A percentile compares a stretch with the other conserved stretches of the same genome.
These are phyloP conservation scores for Mycena floridula DNA, from an alignment of 768 basidiomycete species.

Conservation along the genomic window DNA sequence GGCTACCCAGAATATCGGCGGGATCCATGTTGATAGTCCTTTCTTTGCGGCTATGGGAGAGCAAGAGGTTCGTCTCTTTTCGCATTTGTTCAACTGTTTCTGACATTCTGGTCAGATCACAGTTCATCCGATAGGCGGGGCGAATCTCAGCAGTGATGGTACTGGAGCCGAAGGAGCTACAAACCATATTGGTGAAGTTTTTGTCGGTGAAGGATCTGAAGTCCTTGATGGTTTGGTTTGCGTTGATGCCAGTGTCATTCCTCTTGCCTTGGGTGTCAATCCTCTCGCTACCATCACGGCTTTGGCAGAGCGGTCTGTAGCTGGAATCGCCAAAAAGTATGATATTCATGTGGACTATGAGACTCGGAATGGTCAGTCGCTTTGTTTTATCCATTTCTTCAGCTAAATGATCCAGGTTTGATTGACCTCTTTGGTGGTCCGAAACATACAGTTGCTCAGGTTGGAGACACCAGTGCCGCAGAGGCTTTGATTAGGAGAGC, in stretches of 20 bases:
- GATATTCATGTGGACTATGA: slow-evolving; percentile 2
- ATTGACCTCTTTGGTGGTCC: no score
- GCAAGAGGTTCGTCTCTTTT: not conserved
- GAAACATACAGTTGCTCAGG: no score
- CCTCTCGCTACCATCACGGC: slow-evolving; percentile 15
- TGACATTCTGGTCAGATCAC: no score
- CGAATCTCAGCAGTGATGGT: slow-evolving; percentile 12
- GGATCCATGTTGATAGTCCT: slow-evolving; percentile 10
- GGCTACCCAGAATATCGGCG: slow-evolving; percentile 12
- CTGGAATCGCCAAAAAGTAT: slow-evolving; percentile 1
- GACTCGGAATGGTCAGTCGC: no score
- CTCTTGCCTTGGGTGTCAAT: slow-evolving; percentile 14
- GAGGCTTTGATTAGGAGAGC: no score
- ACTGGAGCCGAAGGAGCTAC: slow-evolving; percentile 11
- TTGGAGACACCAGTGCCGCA: no score
- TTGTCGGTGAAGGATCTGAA: slow-evolving; percentile 7
- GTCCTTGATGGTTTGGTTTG: slow-evolving; percentile 11
- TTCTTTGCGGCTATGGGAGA: slow-evolving; percentile 10
- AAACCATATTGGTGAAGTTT: slow-evolving; percentile 11
- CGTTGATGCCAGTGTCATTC: slow-evolving; percentile 13
- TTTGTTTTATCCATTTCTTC: no score
- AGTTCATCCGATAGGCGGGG: slow-evolving; percentile 12
- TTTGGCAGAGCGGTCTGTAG: slow-evolving; percentile 12
- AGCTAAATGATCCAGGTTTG: no score
- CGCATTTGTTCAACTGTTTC: no score